Base-by-base conservation (phyloP, 805 yeast genomes). In the Kluyveromyces starmeri region DNA sequence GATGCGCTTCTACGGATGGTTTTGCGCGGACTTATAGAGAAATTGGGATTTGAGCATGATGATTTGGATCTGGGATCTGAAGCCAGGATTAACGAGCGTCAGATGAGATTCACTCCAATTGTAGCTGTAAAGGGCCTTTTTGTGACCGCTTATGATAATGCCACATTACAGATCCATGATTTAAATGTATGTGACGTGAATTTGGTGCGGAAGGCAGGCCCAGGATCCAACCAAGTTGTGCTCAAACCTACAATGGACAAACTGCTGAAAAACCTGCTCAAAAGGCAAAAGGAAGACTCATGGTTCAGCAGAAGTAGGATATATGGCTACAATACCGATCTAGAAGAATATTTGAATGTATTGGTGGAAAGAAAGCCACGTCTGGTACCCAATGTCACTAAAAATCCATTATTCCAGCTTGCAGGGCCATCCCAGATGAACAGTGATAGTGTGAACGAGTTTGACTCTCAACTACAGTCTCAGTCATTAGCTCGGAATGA, bases 81-180 rank as follows among this genome's bases (percentile, higher is more conserved):
- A 6, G 38, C 43, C 16, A 15, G 17, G 2, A 20, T 43, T n/a
- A 34, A 40, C 8, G 41, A 48, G 20, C 41, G 50, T 11, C 46
- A 51, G 24, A 23, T 43, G 7, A 34, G 41, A 10, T 36, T 38
- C 16, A 30, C 51, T 12, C 44, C 51, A 27, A 47, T 53, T 31
- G 36, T 47, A 11, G 28, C 39, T 15, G 43, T 50, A 23, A 43
- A 37, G 30, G 33, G 33, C 9, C 14, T 30, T 18, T 14, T 30
- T 12, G 13, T 4, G 20, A 30, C 33, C 6, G 33, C 19, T 2
- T 13, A 19, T 30, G 33, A 30, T 20, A 30, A 20, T n/a, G 33
- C 26, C 5, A 4, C 33, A 5, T 18, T 30, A n/a, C 16, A 30
- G 12, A 21, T 30, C 7, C 25, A 20, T 13, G 25, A 30, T 11